These are phyloP conservation scores for Pyronema domesticum DNA, from an alignment of 495 filamentous ascomycete genomes.

Conservation along the genomic window DNA sequence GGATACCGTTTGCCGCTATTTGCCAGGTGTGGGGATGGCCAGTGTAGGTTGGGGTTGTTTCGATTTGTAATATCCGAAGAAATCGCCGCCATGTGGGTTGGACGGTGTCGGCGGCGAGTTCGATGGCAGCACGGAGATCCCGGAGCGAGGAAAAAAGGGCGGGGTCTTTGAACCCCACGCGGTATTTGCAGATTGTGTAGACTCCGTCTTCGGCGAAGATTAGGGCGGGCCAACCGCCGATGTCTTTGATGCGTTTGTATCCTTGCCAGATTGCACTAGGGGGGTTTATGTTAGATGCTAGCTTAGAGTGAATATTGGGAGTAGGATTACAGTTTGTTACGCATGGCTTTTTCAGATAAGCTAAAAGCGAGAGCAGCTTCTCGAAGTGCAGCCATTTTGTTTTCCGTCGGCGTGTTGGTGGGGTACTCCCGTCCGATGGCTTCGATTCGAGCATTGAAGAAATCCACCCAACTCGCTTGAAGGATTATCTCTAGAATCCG, in stretches of 20 bases:
- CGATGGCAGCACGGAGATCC: slow-evolving; percentile 18
- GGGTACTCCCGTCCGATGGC: not conserved
- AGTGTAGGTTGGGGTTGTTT: not conserved
- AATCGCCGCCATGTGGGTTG: slow-evolving; percentile 26
- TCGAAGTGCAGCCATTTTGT: not conserved
- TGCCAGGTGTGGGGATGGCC: slow-evolving; percentile 25
- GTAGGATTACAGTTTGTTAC: slow-evolving; percentile 20
- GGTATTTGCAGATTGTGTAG: slow-evolving; percentile 28
- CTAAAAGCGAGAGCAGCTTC: not conserved
- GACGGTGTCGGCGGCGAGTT: slow-evolving; percentile 26
- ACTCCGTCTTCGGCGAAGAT: slow-evolving; percentile 26
- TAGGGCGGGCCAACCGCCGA: slow-evolving; percentile 25
- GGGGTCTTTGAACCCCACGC: slow-evolving; percentile 16
- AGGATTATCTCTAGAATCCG: not conserved
- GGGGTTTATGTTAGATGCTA: too few relatives aligned
- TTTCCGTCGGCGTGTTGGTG: not conserved
- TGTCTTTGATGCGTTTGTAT: slow-evolving; percentile 23
- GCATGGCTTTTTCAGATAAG: slow-evolving; percentile 23
- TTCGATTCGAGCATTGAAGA: not conserved
- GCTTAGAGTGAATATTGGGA: not conserved
- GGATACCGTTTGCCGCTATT: not conserved
- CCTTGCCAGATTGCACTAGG: slow-evolving; percentile 22
- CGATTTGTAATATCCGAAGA: not conserved
- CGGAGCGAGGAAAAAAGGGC: slow-evolving; percentile 20
- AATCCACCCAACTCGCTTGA: not conserved